Percentiles rank a stretch among this genome's conserved stretches.
phyloP scores from a whole-genome alignment of 2,329 filamentous ascomycete genomes.

The Gnomoniopsis smithogilvyi region DNA sequence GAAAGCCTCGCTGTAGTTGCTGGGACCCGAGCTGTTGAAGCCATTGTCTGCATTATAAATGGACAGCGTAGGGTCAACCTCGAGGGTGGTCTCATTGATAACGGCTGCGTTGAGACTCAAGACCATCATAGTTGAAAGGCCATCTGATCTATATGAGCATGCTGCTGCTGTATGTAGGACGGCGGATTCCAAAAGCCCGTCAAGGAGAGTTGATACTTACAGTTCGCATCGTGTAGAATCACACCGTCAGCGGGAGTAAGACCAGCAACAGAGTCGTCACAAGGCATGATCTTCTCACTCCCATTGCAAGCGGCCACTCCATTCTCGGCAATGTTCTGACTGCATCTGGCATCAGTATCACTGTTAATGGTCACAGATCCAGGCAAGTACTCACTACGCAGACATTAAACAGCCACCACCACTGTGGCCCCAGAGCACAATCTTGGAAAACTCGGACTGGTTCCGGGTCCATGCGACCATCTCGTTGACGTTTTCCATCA shows the following conservation, averaged over 20 bases:
- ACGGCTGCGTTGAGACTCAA: conserved; percentile 19
- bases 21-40: conserved; percentile 10
- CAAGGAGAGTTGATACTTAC: neutral
- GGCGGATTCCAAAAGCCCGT: neutral
- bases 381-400: conserved; percentile 10
- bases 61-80: conserved; percentile 13
- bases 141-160: neutral
- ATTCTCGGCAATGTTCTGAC: conserved; percentile 22
- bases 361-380: neutral
- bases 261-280: conserved; percentile 11
- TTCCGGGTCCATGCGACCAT: conserved; percentile 18
- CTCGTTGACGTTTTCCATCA: conserved; percentile 14
- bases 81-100: conserved; percentile 12
- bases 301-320: conserved; percentile 19
- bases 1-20: conserved; percentile 19
- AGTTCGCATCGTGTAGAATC: conserved; percentile 18
- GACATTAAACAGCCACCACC: conserved; percentile 21
- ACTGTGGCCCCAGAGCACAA: conserved; percentile 4
- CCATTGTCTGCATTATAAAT: conserved; percentile 18
- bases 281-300: conserved; percentile 20
- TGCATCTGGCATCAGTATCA: neutral
- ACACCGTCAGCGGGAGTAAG: conserved; percentile 19
- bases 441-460: conserved; percentile 9
- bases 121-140: conserved; percentile 20
- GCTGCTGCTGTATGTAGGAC: neutral